These are phyloP conservation scores for Nemophila menziesii DNA, from an alignment of 257 asterid genomes.

Conservation along the genomic window DNA sequence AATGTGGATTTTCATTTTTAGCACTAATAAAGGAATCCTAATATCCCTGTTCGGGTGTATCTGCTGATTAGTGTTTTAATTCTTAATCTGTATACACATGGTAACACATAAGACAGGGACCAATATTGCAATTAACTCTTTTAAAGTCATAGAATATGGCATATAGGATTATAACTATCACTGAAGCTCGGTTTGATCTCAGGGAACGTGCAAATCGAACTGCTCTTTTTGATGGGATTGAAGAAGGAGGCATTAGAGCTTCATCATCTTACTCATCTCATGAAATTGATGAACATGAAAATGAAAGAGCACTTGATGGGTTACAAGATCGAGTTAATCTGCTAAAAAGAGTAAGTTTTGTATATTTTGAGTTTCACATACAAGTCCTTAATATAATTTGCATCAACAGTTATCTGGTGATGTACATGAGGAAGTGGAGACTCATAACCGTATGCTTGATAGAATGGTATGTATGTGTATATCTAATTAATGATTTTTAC, in stretches of 20 bases:
- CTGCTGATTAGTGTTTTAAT: neutral
- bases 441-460: conserved; percentile 75
- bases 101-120: too few relatives aligned
- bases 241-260: conserved; percentile 91
- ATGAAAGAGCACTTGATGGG: conserved; percentile 25
- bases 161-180: neutral
- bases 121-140: neutral
- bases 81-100: neutral
- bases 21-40: neutral
- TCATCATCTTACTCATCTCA: conserved; percentile 65
- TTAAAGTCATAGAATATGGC: neutral
- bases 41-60: neutral
- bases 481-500: neutral
- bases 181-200: conserved; percentile 11
- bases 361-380: neutral
- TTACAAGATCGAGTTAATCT: conserved; percentile 64
- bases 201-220: conserved; percentile 72
- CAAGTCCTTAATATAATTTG: conserved; percentile 9
- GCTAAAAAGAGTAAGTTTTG: conserved; percentile 56
- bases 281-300: conserved; percentile 92
- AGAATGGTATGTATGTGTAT: conserved; percentile 50
- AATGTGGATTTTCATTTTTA: neutral
- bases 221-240: conserved; percentile 97
- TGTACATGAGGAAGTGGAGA: conserved; percentile 83
- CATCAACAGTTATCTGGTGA: conserved; percentile 71